Percentiles rank a stretch among this genome's conserved stretches.
Evolutionary conservation across 371 early-diverging fungal genomes (phyloP).

Genomic region (Synchytrium microbalum): DNA sequence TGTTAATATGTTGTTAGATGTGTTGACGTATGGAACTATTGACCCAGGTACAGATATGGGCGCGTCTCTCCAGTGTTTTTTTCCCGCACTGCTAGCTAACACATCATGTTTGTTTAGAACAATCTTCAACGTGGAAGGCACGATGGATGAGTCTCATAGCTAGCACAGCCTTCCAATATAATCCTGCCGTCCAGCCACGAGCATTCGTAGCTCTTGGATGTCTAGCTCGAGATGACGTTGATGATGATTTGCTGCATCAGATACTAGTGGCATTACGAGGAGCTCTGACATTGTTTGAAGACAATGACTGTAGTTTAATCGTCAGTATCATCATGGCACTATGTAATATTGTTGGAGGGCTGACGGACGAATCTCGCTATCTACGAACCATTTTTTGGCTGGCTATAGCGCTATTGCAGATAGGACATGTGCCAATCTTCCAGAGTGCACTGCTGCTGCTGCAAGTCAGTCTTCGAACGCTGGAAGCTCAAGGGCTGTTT

Average conservation of each 20-base stretch:
- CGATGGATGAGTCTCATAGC: constrained; percentile 88
- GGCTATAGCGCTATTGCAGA: constrained; percentile 72
- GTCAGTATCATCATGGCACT: constrained; percentile 80
- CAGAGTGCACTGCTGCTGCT: constrained; percentile 60
- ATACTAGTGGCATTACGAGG: constrained; percentile 79
- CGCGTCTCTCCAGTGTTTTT: constrained; percentile 24
- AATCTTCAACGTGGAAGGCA: constrained; percentile 61
- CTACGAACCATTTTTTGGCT: constrained; percentile 84
- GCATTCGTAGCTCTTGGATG: constrained; percentile 87
- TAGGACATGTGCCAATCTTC: constrained; percentile 73
- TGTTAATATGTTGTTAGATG: constrained; percentile 69
- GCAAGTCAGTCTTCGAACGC: constrained; percentile 58
- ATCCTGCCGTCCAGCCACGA: constrained; percentile 87
- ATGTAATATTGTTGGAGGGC: constrained; percentile 73
- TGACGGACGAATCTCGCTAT: constrained; percentile 71
- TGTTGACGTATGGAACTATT: constrained; percentile 66
- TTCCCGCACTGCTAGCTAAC: constrained; percentile 44
- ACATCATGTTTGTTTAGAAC: constrained; percentile 14
- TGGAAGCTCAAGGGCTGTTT: constrained; percentile 71
- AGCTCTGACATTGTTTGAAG: constrained; percentile 74
- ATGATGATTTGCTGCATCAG: constrained; percentile 77
- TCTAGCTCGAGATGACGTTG: constrained; percentile 76
- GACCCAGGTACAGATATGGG: constrained; percentile 46
- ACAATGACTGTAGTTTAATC: constrained; percentile 66
- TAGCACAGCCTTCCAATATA: constrained; percentile 86